These are phyloP conservation scores for Aureobasidium subglaciale DNA, from an alignment of 2,329 filamentous ascomycete genomes.

Conservation along the genomic window DNA sequence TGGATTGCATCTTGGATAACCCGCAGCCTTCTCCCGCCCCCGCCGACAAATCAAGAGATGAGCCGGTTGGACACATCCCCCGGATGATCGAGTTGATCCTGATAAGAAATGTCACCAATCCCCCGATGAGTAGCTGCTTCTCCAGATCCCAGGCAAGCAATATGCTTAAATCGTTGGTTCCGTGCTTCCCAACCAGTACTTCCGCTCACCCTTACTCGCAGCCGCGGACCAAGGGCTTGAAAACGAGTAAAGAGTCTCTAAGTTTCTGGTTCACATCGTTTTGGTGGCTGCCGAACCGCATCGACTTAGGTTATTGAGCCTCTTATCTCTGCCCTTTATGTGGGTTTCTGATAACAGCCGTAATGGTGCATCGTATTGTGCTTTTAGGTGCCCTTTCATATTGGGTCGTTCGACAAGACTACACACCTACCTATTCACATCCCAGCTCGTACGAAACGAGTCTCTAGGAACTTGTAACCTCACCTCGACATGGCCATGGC, in stretches of 20 bases:
- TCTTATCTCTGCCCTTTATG: neutral
- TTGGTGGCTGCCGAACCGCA: neutral
- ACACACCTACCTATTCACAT: neutral
- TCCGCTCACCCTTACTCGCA: neutral
- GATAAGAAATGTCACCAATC: neutral
- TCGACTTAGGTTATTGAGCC: neutral
- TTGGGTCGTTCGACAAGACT: neutral
- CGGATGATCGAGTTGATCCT: neutral
- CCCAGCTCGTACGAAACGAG: neutral
- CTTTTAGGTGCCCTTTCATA: neutral
- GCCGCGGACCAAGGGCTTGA: neutral
- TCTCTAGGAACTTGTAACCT: neutral
- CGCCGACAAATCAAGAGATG: neutral
- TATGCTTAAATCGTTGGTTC: neutral
- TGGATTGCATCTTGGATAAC: neutral
- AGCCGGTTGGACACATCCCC: neutral
- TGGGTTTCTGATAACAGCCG: neutral
- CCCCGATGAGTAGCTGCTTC: neutral
- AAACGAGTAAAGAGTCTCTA: neutral
- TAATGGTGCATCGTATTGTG: neutral
- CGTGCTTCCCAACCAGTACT: neutral
- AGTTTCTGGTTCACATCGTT: neutral
- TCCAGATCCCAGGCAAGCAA: neutral
- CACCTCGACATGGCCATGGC: neutral
- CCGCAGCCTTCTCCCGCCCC: neutral